Base-by-base conservation (phyloP, 495 filamentous ascomycete genomes). In the Aspergillus panamensis region DNA sequence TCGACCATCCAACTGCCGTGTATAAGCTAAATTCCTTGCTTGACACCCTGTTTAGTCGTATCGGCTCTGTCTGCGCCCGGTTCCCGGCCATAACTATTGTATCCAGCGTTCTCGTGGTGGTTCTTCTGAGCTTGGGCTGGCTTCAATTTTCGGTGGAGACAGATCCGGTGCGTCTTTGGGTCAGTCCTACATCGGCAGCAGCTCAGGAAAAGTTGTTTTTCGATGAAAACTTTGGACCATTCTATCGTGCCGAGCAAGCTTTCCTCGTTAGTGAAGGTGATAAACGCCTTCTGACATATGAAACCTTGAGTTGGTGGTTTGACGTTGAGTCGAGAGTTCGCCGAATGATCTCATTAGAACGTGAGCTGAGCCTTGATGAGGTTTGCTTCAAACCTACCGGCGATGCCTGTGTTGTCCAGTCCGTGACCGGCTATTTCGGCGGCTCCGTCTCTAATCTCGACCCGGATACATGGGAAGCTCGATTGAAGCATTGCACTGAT, bases 341-440 rank as follows among this genome's bases (percentile, higher is more conserved):
- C 25, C 73, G 81, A 8, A 82, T 93, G 55, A 87, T 84, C 55
- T 91, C 91, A 2, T 33, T 77, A 12, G 68, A 85, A 21, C 80
- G 80, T 47, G 84, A 81, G 5, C 79, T 83, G 33, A 84, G 79
- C 12, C 74, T 97, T 13, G 81, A 92, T 40, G 87, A 97, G 67
- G 84, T 97, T 32, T 98, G 94, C 75, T 92, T 94, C 72, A 96
- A 96, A 62, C 94, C 94, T 5, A 93, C 87, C 1, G 93, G 90
- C 0, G 80, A 88, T 63, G 91, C 84, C 10, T 98, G 94, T 70
- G 94, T 97, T 2, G 86, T 98, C 5, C 93, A 98, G 65, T 94
- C 91, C 0, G 66, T 97, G 8, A 87, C 90, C 7, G 86, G 87
- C 7, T 98, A 96, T 67, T 97, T 93, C 65, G 80, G 83, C 35